phyloP scores from a whole-genome alignment of 495 filamentous ascomycete species.

The Rhypophila decipiens region DNA sequence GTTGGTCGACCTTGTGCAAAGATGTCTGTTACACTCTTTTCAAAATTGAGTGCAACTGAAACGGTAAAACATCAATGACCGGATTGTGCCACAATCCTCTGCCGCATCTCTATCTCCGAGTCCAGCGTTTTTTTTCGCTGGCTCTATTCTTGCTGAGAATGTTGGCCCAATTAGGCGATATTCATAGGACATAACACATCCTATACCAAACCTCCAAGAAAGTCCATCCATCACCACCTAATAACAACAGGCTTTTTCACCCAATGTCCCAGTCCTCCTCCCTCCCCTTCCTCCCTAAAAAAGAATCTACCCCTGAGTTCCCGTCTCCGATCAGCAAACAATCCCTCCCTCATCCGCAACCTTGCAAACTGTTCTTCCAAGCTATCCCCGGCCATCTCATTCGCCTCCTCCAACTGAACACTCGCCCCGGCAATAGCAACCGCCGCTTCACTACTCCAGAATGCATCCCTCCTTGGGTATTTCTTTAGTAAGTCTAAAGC shows the following conservation, averaged over 20 bases:
- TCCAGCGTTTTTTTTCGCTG: no score
- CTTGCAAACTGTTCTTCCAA: neutral
- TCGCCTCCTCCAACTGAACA: neutral
- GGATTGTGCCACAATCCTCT: no score
- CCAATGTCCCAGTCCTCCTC: no score
- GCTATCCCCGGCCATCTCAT: neutral
- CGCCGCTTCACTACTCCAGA: slow-evolving; percentile 10
- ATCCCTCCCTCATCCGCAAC: neutral
- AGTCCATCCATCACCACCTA: neutral
- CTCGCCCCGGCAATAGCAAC: neutral
- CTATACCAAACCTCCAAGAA: no score
- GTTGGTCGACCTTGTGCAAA: no score
- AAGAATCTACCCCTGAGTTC: neutral
- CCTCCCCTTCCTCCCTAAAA: neutral
- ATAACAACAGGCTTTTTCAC: neutral
- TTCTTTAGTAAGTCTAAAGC: slow-evolving; percentile 9
- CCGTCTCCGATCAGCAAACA: neutral
- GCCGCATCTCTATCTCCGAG: no score
- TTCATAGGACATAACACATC: no score
- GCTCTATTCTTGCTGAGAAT: no score
- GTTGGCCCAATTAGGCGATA: no score
- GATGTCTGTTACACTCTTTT: no score
- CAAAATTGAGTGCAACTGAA: no score
- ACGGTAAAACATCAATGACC: no score
- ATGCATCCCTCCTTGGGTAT: slow-evolving; percentile 15